Evolutionary conservation across 2,329 filamentous ascomycete species (phyloP).

Genomic region (Didymellaceae sp.): DNA sequence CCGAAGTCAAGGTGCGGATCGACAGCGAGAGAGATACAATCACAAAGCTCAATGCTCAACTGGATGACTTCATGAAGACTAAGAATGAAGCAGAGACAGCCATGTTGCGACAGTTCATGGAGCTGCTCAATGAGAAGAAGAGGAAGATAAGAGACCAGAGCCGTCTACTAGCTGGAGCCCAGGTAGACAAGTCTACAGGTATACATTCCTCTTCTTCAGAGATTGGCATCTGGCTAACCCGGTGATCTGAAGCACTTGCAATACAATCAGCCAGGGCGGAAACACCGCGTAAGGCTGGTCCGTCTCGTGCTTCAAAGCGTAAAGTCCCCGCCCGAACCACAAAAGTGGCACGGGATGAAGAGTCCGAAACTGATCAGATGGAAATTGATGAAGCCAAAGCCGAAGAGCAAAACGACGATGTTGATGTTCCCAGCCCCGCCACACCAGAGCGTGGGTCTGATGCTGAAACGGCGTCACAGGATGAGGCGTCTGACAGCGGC

Average conservation of each 20-base stretch:
- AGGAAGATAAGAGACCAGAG: slow-evolving; percentile 78
- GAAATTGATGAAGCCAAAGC: slow-evolving; percentile 39
- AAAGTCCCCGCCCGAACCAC: slow-evolving; percentile 38
- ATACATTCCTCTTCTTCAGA: slow-evolving; percentile 1
- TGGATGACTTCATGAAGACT: slow-evolving; percentile 69
- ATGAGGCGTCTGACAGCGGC: slow-evolving; percentile 22
- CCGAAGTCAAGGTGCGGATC: slow-evolving; percentile 51
- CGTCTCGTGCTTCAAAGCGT: slow-evolving; percentile 46
- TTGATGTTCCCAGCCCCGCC: slow-evolving; percentile 27
- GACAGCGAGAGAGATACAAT: slow-evolving; percentile 63
- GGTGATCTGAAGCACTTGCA: slow-evolving; percentile 29
- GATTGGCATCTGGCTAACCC: not conserved
- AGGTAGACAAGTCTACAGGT: slow-evolving; percentile 49
- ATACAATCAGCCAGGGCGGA: slow-evolving; percentile 36
- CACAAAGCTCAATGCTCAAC: slow-evolving; percentile 64
- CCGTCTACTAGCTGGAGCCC: slow-evolving; percentile 63
- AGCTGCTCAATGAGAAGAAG: slow-evolving; percentile 80
- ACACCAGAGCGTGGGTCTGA: slow-evolving; percentile 46
- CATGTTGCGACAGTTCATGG: slow-evolving; percentile 72
- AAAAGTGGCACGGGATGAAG: slow-evolving; percentile 24
- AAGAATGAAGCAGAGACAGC: slow-evolving; percentile 72
- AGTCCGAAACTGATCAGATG: slow-evolving; percentile 43
- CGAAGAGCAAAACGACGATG: slow-evolving; percentile 36
- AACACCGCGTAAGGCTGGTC: slow-evolving; percentile 38
- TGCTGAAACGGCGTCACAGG: slow-evolving; percentile 46